These are phyloP conservation scores for Podosphaera aphanis DNA, from an alignment of 2,329 filamentous ascomycete species.

Conservation along the genomic window DNA sequence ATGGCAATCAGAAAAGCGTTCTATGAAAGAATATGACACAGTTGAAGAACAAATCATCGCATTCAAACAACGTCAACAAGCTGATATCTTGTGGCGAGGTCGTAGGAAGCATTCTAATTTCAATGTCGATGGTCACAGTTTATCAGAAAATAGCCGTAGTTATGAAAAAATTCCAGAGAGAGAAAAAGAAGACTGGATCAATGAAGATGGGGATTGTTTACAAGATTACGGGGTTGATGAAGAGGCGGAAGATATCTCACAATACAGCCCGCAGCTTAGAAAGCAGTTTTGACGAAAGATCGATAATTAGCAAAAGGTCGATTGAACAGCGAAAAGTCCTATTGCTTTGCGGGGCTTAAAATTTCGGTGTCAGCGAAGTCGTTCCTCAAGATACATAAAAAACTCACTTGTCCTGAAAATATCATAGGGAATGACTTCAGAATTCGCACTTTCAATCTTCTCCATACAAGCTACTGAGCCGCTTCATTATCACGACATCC, in stretches of 20 bases:
- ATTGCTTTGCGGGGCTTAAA: too few relatives aligned
- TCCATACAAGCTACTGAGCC: too few relatives aligned
- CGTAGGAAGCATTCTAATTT: slow-evolving; percentile 6
- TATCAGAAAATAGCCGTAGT: slow-evolving; percentile 13
- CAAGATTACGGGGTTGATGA: slow-evolving; percentile 64
- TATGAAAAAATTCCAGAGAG: slow-evolving; percentile 20
- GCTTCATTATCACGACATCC: too few relatives aligned
- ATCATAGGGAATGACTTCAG: too few relatives aligned
- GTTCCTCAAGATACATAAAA: too few relatives aligned
- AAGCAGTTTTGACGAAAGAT: slow-evolving; percentile 35
- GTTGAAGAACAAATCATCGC: slow-evolving; percentile 21
- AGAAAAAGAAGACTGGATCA: slow-evolving; percentile 42
- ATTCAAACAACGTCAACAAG: slow-evolving; percentile 26
- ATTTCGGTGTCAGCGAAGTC: too few relatives aligned
- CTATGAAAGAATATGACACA: slow-evolving; percentile 8
- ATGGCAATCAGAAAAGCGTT: background rate
- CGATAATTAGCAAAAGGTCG: too few relatives aligned
- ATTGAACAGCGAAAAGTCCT: too few relatives aligned
- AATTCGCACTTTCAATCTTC: too few relatives aligned
- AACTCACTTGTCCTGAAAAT: too few relatives aligned
- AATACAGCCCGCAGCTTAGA: slow-evolving; percentile 44
- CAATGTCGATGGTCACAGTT: slow-evolving; percentile 9
- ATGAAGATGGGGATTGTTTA: slow-evolving; percentile 50
- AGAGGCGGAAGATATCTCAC: slow-evolving; percentile 34
- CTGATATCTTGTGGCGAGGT: slow-evolving; percentile 21